Base-by-base conservation (phyloP, 371 early-diverging fungal genomes). In the Syncephalis plumigaleata region DNA sequence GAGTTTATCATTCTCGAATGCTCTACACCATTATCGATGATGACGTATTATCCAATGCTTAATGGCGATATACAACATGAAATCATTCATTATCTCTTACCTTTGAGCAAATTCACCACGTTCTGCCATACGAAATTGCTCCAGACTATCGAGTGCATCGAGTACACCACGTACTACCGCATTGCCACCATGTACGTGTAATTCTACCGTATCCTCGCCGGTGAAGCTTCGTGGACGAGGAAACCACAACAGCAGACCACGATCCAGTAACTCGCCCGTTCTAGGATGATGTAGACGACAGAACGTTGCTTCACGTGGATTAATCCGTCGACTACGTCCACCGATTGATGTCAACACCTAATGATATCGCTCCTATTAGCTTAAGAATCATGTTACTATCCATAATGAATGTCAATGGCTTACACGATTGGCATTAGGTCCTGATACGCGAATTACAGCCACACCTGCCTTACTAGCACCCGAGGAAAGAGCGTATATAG, bases 121-220 rank as follows among this genome's bases (percentile, higher is more conserved):
- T 43, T 81, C 81, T 1, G 87, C 87, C 56, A 79, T 59, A 7
- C 84, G 63, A 53, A 77, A 66, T 9, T 57, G 56, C 0, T 52
- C 53, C 11, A 75, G 42, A 2, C 36, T 48, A 7, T 63, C 63
- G 20, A 87, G 55, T 8, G 77, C 81, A 18, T 64, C 56, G 15
- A 85, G 52, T 0, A 82, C 57, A 38, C 75, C 64, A 42, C 58
- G 59, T 3, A 81, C 61, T 7, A 85, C 81, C 0, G 87, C 81
- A 36, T 63, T 69, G 5, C 86, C 84, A 18, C 87, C 87, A 55
- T 87, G 87, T 13, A 79, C 63, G 47, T 87, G 86, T 18, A 87
- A 64, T 48, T 87, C 87, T 2, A 75, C 83, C 25, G 69, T 70
- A 53, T 86, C 82, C 45, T 87, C 83, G 13, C 87, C 86, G 0